These are phyloP conservation scores for Tuber microsphaerosporum DNA, from an alignment of 495 filamentous ascomycete species.

Conservation along the genomic window DNA sequence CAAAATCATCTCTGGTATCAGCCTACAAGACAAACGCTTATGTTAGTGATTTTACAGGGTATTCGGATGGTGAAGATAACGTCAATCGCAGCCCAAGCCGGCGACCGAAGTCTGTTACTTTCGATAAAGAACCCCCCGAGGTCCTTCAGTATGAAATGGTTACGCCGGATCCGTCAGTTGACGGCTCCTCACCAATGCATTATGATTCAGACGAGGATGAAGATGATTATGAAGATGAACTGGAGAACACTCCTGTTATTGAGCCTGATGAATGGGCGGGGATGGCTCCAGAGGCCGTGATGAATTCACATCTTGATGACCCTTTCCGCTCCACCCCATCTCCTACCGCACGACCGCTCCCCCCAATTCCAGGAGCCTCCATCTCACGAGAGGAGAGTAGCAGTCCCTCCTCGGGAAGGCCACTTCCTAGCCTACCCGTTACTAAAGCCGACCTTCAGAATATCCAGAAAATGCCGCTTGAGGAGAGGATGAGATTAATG, in stretches of 20 bases:
- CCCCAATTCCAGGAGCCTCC: constrained; percentile 37
- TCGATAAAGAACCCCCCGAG: constrained; percentile 86
- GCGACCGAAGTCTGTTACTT: constrained; percentile 91
- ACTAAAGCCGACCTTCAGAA: constrained; percentile 45
- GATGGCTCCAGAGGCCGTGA: constrained; percentile 55
- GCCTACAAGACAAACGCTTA: constrained; percentile 59
- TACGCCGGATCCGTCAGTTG: constrained; percentile 83
- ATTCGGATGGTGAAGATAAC: constrained; percentile 64
- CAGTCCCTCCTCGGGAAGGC: constrained; percentile 43
- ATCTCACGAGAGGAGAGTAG: constrained; percentile 41
- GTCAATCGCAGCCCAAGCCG: constrained; percentile 59
- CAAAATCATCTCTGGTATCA: constrained; percentile 77
- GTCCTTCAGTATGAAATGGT: constrained; percentile 97
- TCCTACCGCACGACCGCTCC: constrained; percentile 40
- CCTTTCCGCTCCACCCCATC: constrained; percentile 50
- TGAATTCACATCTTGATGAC: constrained; percentile 57
- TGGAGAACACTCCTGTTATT: constrained; percentile 93
- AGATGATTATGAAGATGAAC: constrained; percentile 75
- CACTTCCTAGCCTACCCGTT: constrained; percentile 39
- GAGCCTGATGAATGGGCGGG: constrained; percentile 92
- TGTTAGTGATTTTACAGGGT: constrained; percentile 63
- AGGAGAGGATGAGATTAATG: constrained; percentile 49
- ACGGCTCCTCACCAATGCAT: constrained; percentile 82
- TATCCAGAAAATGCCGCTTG: constrained; percentile 42
- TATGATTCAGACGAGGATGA: constrained; percentile 72